Percentiles rank a stretch among this genome's conserved stretches.
These are phyloP conservation scores for Fraxinus nigra DNA, from an alignment of 305 asterid species.

Conservation along the genomic window DNA sequence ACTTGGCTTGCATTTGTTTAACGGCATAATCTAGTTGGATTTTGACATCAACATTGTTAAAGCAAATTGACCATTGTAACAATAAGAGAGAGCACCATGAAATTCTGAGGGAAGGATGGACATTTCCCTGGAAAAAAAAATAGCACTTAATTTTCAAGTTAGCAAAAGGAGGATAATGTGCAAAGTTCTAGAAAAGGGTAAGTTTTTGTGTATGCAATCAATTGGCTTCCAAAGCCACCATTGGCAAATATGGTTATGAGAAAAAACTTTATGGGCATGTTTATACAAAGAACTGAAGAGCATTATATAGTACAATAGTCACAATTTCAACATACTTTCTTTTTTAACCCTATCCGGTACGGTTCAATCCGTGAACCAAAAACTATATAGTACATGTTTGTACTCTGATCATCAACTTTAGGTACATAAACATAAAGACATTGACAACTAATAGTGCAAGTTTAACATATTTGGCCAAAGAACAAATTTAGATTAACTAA, in stretches of 20 bases:
- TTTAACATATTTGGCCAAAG: neutral
- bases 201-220: neutral
- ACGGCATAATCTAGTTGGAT: neutral
- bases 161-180: neutral
- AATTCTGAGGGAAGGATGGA: neutral
- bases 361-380: neutral
- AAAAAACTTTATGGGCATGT: neutral
- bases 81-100: neutral
- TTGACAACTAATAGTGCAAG: neutral
- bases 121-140: neutral
- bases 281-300: neutral
- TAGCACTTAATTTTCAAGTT: neutral
- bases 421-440: neutral
- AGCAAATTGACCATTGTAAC: neutral
- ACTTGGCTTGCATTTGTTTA: neutral
- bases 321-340: neutral
- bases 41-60: neutral
- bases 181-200: neutral
- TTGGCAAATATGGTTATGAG: neutral
- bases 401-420: neutral
- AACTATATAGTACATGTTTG: neutral
- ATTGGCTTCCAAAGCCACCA: neutral
- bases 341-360: neutral
- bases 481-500: neutral
- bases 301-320: neutral